These are phyloP conservation scores for Aegilops tauschii DNA, from an alignment of 176 grass and related monocot species.

Conservation along the genomic window DNA sequence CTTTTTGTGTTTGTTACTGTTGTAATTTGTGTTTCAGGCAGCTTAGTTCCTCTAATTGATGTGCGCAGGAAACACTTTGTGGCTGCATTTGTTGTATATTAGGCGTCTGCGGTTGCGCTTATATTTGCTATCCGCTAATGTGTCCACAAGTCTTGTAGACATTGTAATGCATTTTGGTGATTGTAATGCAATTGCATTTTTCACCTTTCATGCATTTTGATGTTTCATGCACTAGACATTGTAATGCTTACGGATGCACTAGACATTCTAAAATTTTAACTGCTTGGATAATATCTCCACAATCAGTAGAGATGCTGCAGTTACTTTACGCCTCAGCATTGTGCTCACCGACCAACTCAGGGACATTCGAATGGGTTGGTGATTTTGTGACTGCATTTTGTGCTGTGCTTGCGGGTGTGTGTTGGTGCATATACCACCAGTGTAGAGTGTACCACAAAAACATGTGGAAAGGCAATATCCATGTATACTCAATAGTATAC, in stretches of 20 bases:
- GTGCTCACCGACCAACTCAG: background rate
- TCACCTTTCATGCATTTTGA: background rate
- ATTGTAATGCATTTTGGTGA: background rate
- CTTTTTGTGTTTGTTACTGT: background rate
- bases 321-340: background rate
- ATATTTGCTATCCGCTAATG: background rate
- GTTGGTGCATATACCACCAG: background rate
- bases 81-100: background rate
- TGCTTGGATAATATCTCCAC: conserved; percentile 1
- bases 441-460: background rate
- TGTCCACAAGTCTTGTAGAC: background rate
- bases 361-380: background rate
- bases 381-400: conserved; percentile 12
- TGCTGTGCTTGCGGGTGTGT: background rate
- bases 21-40: background rate
- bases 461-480: conserved; percentile 5
- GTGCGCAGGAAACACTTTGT: background rate
- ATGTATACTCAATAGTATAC: background rate
- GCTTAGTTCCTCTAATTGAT: background rate
- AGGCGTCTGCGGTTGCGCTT: background rate
- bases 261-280: background rate
- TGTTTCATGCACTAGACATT: background rate
- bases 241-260: background rate
- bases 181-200: background rate
- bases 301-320: background rate